Conservation (phyloP, 2,329 filamentous ascomycete species). For the Penicillium sp. region DNA sequence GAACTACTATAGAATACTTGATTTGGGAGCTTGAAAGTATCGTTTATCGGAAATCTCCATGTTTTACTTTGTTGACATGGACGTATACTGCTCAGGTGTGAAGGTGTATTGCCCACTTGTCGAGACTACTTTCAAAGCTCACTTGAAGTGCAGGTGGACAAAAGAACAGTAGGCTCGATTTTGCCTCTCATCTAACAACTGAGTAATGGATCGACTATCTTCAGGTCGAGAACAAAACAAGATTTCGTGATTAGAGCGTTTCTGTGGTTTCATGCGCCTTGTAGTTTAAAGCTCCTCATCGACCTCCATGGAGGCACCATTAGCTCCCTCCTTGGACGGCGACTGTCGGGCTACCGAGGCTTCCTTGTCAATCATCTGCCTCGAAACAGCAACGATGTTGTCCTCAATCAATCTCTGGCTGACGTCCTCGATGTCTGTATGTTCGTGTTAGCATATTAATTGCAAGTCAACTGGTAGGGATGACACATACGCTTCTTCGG, state of each 20-base stretch:
- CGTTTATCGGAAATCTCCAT: no score
- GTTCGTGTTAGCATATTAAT: constrained; percentile 19
- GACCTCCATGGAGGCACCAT: constrained; percentile 59
- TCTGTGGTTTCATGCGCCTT: constrained; percentile 15
- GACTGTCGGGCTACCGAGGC: constrained; percentile 74
- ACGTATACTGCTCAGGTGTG: neutral
- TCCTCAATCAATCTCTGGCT: constrained; percentile 97
- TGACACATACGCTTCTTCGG: constrained; percentile 78
- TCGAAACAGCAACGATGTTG: constrained; percentile 96
- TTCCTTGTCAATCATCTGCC: constrained; percentile 99
- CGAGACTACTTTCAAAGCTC: neutral
- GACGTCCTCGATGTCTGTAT: constrained; percentile 77
- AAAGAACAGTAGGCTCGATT: no score
- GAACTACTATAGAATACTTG: neutral
- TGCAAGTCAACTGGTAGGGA: neutral
- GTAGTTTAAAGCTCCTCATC: constrained; percentile 54
- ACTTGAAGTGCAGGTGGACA: no score
- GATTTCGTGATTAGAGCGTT: constrained; percentile 21
- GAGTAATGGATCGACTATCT: neutral
- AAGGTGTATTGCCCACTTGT: neutral
- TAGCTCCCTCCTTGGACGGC: constrained; percentile 44
- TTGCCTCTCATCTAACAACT: neutral
- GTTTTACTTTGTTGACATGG: no score
- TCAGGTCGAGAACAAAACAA: constrained; percentile 2
- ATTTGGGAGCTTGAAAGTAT: neutral